Evolutionary conservation across 2,329 filamentous ascomycete species (phyloP), one percentile per base, ranked within the genome.

Genomic region (Fusarium cyanostomum): DNA sequence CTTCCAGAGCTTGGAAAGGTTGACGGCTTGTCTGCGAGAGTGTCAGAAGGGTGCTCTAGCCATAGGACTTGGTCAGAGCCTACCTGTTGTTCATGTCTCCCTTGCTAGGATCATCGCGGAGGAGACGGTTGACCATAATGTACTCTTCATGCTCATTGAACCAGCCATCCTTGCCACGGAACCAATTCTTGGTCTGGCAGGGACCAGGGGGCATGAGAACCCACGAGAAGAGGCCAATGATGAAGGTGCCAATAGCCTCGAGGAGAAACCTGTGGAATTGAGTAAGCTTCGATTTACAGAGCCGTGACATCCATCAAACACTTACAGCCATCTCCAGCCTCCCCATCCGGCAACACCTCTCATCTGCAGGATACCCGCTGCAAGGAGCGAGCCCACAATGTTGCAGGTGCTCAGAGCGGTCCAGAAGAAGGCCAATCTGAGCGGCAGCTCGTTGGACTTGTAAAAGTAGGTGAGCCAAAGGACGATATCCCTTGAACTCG

Each of bases 381-480:
- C 87, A 80, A 57, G 84, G 79, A 70, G 80, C 70, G 79, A 84
- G 69, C 49, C 86, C 1, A 80, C 66, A 28, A 88, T 85, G 35
- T 83, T 80, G 0, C 84, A 84, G 0, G 79, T 80, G 54, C 84
- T 83, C 11, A 89, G 86, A 0, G 88, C 83, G 0, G 86, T 86
- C 90, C 90, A 93, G 77, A 92, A 92, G 86, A 65, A 86, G 10
- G 71, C 85, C 15, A 93, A 77, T 1, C 91, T 84, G 10, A 84
- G 82, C 0, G 90, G 89, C 0, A 94, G 79, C 72, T 93, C 91
- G 49, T 82, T 82, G 1, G 86, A 86, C 41, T 86, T 92, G 77
- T 92, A 94, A 75, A 89, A 94, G 74, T 93, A 93, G 4, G 86
- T 88, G 6, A 92, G 79, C 74, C 89, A 92, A 0, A 90, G 77